Evolutionary conservation across 495 filamentous ascomycete species (phyloP), one percentile per base, ranked within the genome.

Genomic region (Sabuloglossum arenarium): DNA sequence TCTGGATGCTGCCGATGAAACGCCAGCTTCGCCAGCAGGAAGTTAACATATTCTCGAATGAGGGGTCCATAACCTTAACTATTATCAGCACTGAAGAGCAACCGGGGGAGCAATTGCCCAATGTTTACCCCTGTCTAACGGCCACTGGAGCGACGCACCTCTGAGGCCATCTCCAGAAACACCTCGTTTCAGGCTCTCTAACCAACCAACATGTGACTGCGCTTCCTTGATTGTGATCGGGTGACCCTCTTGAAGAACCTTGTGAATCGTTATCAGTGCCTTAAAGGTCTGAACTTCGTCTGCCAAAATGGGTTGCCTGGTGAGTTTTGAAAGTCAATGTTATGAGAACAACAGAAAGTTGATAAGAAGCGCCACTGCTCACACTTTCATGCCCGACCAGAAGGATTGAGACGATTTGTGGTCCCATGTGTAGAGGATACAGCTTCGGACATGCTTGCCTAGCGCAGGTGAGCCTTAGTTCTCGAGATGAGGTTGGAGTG

Each of bases 311-410:
- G 91, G 91, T 69, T 97, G 91, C 62, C 86, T 93, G 59, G 29
- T 56, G 56, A 50, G 30, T 21, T n/a, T 43, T 31, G 24, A 3
- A 23, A 16, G 30, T 59, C 34, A 58, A 31, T 21, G 50, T 34
- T 23, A 29, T 23, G 19, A 27, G 49, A 49, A 19, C 16, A 24
- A 53, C 28, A 23, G 23, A 42, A 56, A 23, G 39, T 37, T 31
- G 55, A 68, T 16, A 56, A 21, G 21, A 53, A 31, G 21, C 28
- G 11, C 21, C 28, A 16, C 39, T 28, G 63, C 84, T 58, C 74
- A 91, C 83, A 98, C 91, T 80, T 98, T 98, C 82, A 98, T 93
- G 65, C 87, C 88, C 50, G 85, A 80, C 91, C 91, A 98, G 71
- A 98, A 98, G 63, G 88, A 87, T 62, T 80, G 75, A 43, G 90